These are phyloP conservation scores for Grosmannia huntii DNA, from an alignment of 2,329 filamentous ascomycete genomes.

Conservation along the genomic window DNA sequence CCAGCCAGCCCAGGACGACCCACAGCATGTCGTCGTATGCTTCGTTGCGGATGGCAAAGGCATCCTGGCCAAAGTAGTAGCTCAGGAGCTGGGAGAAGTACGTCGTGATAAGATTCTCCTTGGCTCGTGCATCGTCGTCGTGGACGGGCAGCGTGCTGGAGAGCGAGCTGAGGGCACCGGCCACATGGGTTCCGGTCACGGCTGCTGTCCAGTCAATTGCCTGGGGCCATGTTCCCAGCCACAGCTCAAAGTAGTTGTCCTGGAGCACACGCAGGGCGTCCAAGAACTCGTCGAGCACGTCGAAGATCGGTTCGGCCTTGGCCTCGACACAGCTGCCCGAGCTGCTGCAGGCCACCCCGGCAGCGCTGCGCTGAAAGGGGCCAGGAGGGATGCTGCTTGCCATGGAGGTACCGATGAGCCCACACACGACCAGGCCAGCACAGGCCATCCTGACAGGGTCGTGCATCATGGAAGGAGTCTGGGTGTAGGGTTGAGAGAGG, in stretches of 20 bases:
- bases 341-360: background rate
- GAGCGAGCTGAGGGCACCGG: constrained; percentile 59
- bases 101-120: constrained; percentile 68
- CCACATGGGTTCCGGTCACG: constrained; percentile 68
- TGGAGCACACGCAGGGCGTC: constrained; percentile 65
- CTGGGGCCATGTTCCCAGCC: constrained; percentile 70
- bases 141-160: constrained; percentile 38
- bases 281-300: constrained; percentile 34
- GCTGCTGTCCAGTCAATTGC: constrained; percentile 92
- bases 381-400: background rate
- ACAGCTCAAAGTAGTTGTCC: constrained; percentile 60
- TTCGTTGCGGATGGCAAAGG: constrained; percentile 55
- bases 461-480: constrained; percentile 8
- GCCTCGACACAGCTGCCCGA: background rate
- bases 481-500: no score
- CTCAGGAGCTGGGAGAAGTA: constrained; percentile 67
- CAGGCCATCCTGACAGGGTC: constrained; percentile 1
- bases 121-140: constrained; percentile 31
- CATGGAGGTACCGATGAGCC: background rate
- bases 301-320: background rate
- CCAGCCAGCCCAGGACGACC: constrained; percentile 87
- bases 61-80: constrained; percentile 81
- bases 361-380: background rate
- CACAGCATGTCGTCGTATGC: constrained; percentile 93
- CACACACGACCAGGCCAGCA: constrained; percentile 5